A percentile compares a stretch with the other conserved stretches of the same genome.
Evolutionary conservation across 2,329 filamentous ascomycete genomes (phyloP).

Genomic region (Neospermospora avenae): DNA sequence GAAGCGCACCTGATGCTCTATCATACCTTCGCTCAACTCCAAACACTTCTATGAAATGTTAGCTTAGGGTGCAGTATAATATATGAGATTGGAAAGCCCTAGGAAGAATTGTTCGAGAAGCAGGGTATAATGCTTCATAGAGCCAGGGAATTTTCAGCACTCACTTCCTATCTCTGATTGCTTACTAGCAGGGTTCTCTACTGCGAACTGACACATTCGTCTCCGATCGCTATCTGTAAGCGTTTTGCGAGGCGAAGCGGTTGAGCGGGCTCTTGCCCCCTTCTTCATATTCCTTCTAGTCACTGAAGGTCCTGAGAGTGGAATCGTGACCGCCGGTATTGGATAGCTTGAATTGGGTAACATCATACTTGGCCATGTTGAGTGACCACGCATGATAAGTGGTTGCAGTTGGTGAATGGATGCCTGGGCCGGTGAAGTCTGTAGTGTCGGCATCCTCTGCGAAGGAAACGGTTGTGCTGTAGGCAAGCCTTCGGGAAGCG

Average conservation of each 20-base stretch:
- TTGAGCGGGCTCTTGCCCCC: conserved; percentile 47
- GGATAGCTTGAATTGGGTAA: conserved; percentile 69
- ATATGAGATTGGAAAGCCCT: neutral
- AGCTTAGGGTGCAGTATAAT: conserved; percentile 12
- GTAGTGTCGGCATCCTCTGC: conserved; percentile 54
- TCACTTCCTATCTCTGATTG: conserved; percentile 92
- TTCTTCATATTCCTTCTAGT: conserved; percentile 41
- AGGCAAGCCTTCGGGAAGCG: conserved; percentile 59
- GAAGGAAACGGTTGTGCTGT: conserved; percentile 49
- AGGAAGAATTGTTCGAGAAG: neutral
- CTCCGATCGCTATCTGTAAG: conserved; percentile 87
- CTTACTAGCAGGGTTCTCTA: conserved; percentile 85
- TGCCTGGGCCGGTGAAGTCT: conserved; percentile 48
- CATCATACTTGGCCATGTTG: conserved; percentile 79
- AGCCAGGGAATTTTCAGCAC: conserved; percentile 27
- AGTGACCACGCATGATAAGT: conserved; percentile 65
- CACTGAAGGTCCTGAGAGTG: conserved; percentile 50
- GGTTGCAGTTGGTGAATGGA: conserved; percentile 59
- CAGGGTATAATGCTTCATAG: neutral
- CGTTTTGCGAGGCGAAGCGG: conserved; percentile 74
- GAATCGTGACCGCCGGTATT: conserved; percentile 55
- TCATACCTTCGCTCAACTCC: conserved; percentile 92
- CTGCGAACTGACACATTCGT: conserved; percentile 90
- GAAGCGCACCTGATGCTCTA: neutral
- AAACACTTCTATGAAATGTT: conserved; percentile 66